These are phyloP conservation scores for Acanthamoeba royreba DNA, from an alignment of 208 protist genomes.

Conservation along the genomic window DNA sequence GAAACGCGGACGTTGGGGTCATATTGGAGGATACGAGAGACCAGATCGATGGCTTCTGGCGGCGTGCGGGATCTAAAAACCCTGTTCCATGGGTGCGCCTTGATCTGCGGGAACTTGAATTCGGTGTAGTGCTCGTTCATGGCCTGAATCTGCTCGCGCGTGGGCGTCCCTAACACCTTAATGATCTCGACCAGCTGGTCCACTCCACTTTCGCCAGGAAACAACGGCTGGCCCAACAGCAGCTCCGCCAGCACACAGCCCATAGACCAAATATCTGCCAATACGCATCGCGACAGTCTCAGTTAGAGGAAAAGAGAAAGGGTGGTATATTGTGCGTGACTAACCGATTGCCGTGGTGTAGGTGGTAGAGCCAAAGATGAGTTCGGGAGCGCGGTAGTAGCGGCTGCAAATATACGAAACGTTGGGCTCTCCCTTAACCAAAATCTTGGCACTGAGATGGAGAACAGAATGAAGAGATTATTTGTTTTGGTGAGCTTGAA, in stretches of 20 bases:
- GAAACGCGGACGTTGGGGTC: slow-evolving; percentile 86
- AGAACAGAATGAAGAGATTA: background rate
- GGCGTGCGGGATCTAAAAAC: slow-evolving; percentile 84
- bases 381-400: slow-evolving; percentile 93
- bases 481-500: background rate
- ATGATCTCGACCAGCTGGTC: slow-evolving; percentile 96
- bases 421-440: slow-evolving; percentile 84
- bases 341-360: slow-evolving; percentile 93
- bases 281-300: background rate
- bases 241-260: slow-evolving; percentile 97
- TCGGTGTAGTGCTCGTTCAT: slow-evolving; percentile 94
- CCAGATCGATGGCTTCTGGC: slow-evolving; percentile 89
- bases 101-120: slow-evolving; percentile 95
- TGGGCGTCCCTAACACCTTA: slow-evolving; percentile 81
- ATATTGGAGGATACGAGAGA: slow-evolving; percentile 92
- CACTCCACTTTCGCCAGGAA: slow-evolving; percentile 87
- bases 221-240: slow-evolving; percentile 94
- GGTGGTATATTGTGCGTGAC: background rate
- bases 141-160: slow-evolving; percentile 83
- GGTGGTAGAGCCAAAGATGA: slow-evolving; percentile 92
- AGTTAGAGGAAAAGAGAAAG: background rate
- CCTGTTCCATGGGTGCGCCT: slow-evolving; percentile 91
- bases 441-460: slow-evolving; percentile 43
- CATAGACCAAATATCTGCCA: slow-evolving; percentile 69
- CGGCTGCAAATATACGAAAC: slow-evolving; percentile 93